phyloP scores from a whole-genome alignment of 208 protist species.

The Wallacemonas rigidus region DNA sequence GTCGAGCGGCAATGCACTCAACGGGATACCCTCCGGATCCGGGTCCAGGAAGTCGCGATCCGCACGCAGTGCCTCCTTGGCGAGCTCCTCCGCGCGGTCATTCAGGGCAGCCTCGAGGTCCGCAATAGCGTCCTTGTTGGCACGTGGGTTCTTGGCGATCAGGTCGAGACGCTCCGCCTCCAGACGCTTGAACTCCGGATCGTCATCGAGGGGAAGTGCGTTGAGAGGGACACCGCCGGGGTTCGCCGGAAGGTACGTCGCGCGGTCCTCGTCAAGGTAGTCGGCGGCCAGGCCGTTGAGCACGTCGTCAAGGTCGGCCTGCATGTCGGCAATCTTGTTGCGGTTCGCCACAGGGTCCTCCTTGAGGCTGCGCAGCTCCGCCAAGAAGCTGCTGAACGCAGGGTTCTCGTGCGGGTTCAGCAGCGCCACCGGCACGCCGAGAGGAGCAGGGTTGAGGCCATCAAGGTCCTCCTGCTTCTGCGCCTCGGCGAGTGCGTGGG shows the following conservation, averaged over 20 bases:
- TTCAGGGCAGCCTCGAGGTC: slow-evolving; percentile 38
- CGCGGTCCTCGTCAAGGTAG: slow-evolving; percentile 56
- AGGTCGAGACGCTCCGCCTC: slow-evolving; percentile 64
- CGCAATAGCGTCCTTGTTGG: slow-evolving; percentile 36
- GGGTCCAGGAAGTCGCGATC: slow-evolving; percentile 48
- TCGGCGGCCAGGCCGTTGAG: slow-evolving; percentile 49
- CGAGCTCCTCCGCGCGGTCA: slow-evolving; percentile 21
- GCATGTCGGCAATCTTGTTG: slow-evolving; percentile 54
- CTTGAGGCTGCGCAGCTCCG: slow-evolving; percentile 27
- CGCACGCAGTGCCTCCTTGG: slow-evolving; percentile 26
- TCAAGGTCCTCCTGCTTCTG: slow-evolving; percentile 59
- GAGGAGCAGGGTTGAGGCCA: slow-evolving; percentile 41
- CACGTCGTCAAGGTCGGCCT: slow-evolving; percentile 59
- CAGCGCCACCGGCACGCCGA: slow-evolving; percentile 49
- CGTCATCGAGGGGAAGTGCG: slow-evolving; percentile 47
- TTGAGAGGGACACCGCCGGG: slow-evolving; percentile 55
- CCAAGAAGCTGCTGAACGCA: slow-evolving; percentile 35
- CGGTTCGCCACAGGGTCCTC: slow-evolving; percentile 32
- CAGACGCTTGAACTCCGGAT: slow-evolving; percentile 59
- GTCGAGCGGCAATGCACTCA: slow-evolving; percentile 59
- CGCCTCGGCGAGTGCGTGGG: slow-evolving; percentile 54
- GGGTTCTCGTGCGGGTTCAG: slow-evolving; percentile 65
- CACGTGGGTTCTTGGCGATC: slow-evolving; percentile 49
- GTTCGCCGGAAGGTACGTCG: slow-evolving; percentile 47
- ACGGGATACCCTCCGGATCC: slow-evolving; percentile 31